phyloP scores from a whole-genome alignment of 169 alveolate species.

The Cryptosporidium sp. region DNA sequence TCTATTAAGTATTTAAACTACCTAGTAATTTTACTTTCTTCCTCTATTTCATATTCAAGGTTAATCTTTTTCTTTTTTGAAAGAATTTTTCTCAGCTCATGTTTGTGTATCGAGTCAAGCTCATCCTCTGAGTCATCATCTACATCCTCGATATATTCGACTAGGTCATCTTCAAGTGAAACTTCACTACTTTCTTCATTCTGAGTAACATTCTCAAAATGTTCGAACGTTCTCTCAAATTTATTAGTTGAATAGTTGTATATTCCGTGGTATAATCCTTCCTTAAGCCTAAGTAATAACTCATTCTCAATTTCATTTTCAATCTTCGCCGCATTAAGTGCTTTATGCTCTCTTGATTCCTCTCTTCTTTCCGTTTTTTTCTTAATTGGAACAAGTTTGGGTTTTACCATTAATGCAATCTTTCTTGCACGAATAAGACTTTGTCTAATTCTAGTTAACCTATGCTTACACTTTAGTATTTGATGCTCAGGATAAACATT shows the following conservation, averaged over 20 bases:
- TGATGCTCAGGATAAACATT: constrained; percentile 93
- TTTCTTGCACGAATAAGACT: constrained; percentile 94
- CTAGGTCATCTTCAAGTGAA: constrained; percentile 16
- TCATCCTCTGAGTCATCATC: constrained; percentile 77
- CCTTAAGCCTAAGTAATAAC: constrained; percentile 92
- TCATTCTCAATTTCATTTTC: constrained; percentile 96
- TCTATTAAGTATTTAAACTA: not conserved
- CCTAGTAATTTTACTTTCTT: not conserved
- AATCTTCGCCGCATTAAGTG: constrained; percentile 96
- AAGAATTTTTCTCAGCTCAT: constrained; percentile 32
- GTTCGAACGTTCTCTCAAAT: constrained; percentile 79
- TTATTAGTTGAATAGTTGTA: constrained; percentile 84
- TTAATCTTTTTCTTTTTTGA: constrained; percentile 69
- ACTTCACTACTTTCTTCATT: constrained; percentile 16
- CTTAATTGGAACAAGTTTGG: constrained; percentile 91
- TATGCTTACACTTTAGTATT: constrained; percentile 95
- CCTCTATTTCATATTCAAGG: constrained; percentile 76
- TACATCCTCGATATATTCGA: constrained; percentile 75
- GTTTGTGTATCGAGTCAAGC: constrained; percentile 73
- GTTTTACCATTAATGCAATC: constrained; percentile 84
- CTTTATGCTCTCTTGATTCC: constrained; percentile 94
- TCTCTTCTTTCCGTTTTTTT: constrained; percentile 99
- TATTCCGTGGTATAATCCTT: constrained; percentile 86
- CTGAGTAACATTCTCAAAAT: constrained; percentile 68
- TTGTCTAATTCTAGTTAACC: constrained; percentile 95